Base-by-base conservation (phyloP, 345 rosid species). In the Hibiscus trionum region DNA sequence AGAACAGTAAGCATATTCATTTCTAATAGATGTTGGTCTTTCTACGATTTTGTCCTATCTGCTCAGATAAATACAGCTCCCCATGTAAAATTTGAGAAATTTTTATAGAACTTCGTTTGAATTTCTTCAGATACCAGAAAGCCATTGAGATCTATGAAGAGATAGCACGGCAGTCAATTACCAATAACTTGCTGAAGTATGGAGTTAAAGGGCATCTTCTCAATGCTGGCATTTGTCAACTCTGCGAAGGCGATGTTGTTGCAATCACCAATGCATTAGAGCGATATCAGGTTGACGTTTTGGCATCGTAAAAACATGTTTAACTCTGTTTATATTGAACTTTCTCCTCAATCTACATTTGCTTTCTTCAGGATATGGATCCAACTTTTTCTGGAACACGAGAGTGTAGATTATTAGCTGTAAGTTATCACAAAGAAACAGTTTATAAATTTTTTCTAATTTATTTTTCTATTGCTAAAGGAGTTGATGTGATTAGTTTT, bases 131-230 rank as follows among this genome's bases (percentile, higher is more conserved):
- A 63, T 95, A 95, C 82, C 93, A 81, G 65, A 92, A 89, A 79
- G 85, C 99, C 47, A 83, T 92, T 80, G 92, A 87, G 80, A 91
- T 95, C 77, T 95, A 85, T 76, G 99, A 95, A 86, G 97, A 86
- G 15, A 83, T 95, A 76, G 99, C 89, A 10, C 78, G 72, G 11
- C 90, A 92, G 2, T 92, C 97, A 11, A 91, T 90, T 71, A 82
- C 76, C 61, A 90, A 82, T 67, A 89, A 90, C 88, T 82, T 95
- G 83, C 96, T 95, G 52, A 94, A 92, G 78, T 92, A 94, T 78
- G 97, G 97, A 80, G 98, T 89, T 74, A 92, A 91, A 82, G 99
- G 99, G 24, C 97, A 95, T 84, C 91, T 95, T 81, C 93, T 95
- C 68, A 95, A 86, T 83, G 97, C 99, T 73, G 99, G 99, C 75